These are phyloP conservation scores for Drechslera avenae DNA, from an alignment of 2,329 filamentous ascomycete species.

Conservation along the genomic window DNA sequence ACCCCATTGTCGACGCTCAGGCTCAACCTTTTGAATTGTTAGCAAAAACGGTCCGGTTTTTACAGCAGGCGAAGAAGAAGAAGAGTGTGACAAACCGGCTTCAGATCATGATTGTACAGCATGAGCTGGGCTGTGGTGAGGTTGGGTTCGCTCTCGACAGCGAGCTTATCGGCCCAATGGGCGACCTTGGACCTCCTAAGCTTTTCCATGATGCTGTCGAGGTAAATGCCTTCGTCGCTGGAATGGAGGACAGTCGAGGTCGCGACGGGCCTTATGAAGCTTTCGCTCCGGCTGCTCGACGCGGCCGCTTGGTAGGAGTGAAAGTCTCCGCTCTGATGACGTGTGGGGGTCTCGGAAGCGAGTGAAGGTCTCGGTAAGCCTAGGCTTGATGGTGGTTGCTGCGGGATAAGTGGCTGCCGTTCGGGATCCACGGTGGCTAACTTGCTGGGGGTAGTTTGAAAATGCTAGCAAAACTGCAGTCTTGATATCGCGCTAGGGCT, in stretches of 20 bases:
- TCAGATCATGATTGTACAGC: conserved; percentile 84
- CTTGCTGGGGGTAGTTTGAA: not conserved
- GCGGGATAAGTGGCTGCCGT: conserved; percentile 32
- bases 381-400: conserved; percentile 16
- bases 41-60: too few relatives aligned
- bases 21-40: conserved; percentile 63
- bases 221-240: conserved; percentile 19
- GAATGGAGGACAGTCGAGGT: conserved; percentile 23
- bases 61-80: not conserved
- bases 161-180: conserved; percentile 62
- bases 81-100: conserved; percentile 53
- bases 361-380: conserved; percentile 23
- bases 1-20: conserved; percentile 79
- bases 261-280: conserved; percentile 29
- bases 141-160: conserved; percentile 76
- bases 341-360: conserved; percentile 25
- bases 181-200: conserved; percentile 46
- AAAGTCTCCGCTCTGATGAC: conserved; percentile 38
- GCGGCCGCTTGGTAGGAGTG: conserved; percentile 25
- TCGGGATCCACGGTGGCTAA: conserved; percentile 27
- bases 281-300: conserved; percentile 23
- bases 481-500: not conserved
- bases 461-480: not conserved
- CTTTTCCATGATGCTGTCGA: conserved; percentile 49
- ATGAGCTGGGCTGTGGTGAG: conserved; percentile 80